Evolutionary conservation across 23 red algal genomes (phyloP).

Genomic region (Agarophyton chilense): DNA sequence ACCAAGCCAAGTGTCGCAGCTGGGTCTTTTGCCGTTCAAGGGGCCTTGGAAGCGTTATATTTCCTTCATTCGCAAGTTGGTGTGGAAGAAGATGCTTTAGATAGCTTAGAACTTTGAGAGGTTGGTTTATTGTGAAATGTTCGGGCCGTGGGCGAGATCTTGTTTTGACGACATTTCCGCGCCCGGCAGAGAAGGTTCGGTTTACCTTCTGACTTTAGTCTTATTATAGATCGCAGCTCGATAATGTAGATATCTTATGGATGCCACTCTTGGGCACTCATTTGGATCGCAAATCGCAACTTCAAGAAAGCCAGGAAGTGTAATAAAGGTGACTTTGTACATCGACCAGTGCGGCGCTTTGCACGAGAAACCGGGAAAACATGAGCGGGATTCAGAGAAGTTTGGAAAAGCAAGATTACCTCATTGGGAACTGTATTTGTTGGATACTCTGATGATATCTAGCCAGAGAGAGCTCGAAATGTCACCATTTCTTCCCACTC

Average conservation of each 20-base stretch:
- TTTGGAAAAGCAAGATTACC: too few species aligned
- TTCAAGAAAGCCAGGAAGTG: not conserved
- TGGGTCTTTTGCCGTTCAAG: too few species aligned
- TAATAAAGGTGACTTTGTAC: conserved; percentile 16
- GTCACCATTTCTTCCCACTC: conserved; percentile 58
- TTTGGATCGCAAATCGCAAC: not conserved
- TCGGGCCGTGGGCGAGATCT: not conserved
- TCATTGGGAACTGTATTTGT: too few species aligned
- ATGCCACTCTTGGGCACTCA: not conserved
- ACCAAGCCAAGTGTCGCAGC: too few species aligned
- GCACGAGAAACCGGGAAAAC: too few species aligned
- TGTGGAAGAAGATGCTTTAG: conserved; percentile 6
- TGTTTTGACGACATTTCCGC: not conserved
- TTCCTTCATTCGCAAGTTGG: not conserved
- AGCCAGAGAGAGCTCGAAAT: too few species aligned
- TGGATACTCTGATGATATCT: too few species aligned
- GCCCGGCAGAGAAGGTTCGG: too few species aligned
- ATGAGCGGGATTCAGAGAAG: too few species aligned
- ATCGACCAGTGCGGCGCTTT: not conserved
- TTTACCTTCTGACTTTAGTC: too few species aligned
- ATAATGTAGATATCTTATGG: not conserved
- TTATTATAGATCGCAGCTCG: too few species aligned
- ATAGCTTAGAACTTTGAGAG: conserved; percentile 11
- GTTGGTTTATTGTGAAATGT: not conserved
- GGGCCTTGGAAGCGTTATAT: not conserved